Percentiles rank a stretch among this genome's conserved stretches.
Conservation (phyloP, 768 basidiomycete species). For the Boletus vinaceobasis region DNA sequence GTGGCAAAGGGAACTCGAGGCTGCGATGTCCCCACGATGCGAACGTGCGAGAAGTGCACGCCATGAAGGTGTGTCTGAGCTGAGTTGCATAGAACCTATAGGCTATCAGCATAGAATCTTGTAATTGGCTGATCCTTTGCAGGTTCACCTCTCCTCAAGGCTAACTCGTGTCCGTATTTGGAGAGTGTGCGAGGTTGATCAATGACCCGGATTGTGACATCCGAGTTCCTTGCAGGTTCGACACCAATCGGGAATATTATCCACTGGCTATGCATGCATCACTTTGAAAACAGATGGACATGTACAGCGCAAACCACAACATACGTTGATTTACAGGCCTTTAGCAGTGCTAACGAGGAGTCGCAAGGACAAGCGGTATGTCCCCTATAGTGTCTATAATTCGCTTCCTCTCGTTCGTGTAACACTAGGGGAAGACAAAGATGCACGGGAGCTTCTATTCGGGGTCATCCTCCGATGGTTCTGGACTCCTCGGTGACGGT, state of each 20-base stretch:
- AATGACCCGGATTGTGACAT: neutral
- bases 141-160: neutral
- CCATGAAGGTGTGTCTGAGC: slow-evolving; percentile 3
- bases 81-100: neutral
- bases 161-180: neutral
- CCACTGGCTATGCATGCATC: neutral
- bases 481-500: neutral
- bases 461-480: neutral
- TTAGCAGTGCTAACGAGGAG: neutral
- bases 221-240: neutral
- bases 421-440: neutral
- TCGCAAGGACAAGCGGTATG: neutral
- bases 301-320: neutral
- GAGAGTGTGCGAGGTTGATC: neutral
- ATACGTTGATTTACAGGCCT: neutral
- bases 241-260: neutral
- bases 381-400: neutral
- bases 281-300: neutral
- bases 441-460: neutral
- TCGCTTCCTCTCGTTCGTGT: too few species aligned
- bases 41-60: slow-evolving; percentile 5
- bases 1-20: neutral
- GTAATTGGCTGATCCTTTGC: neutral
- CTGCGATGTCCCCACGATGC: neutral
- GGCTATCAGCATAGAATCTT: neutral